These are phyloP conservation scores for Erucastrum elatum DNA, from an alignment of 345 rosid genomes.

Conservation along the genomic window DNA sequence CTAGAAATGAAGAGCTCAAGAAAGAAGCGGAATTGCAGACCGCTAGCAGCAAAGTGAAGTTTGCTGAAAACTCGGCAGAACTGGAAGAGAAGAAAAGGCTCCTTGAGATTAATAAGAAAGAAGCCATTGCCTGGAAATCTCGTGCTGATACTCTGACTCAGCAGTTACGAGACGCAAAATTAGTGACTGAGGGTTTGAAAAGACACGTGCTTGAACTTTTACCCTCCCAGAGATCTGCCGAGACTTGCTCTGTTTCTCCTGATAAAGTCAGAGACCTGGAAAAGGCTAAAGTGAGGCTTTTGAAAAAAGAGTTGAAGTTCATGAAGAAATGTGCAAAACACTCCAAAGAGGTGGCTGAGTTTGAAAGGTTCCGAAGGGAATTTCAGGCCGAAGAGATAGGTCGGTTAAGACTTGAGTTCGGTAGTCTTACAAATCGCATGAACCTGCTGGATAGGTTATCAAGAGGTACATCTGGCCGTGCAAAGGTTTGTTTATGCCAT, in stretches of 20 bases:
- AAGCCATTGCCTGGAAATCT: slow-evolving; percentile 48
- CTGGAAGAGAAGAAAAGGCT: slow-evolving; percentile 53
- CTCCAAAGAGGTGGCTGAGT: slow-evolving; percentile 56
- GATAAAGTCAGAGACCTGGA: slow-evolving; percentile 35
- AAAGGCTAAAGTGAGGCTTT: slow-evolving; percentile 47
- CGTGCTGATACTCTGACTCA: slow-evolving; percentile 46
- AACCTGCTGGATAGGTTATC: slow-evolving; percentile 49
- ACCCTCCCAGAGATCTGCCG: slow-evolving; percentile 33
- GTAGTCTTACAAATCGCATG: slow-evolving; percentile 51
- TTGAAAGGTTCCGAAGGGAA: slow-evolving; percentile 53
- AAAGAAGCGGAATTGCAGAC: slow-evolving; percentile 30
- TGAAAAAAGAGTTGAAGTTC: slow-evolving; percentile 70
- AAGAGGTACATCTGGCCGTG: slow-evolving; percentile 41
- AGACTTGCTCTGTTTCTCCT: slow-evolving; percentile 38
- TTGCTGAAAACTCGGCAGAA: slow-evolving; percentile 39
- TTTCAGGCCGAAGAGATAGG: slow-evolving; percentile 56
- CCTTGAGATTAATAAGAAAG: slow-evolving; percentile 54
- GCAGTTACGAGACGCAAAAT: slow-evolving; percentile 45
- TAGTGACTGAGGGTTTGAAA: slow-evolving; percentile 51
- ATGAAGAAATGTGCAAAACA: slow-evolving; percentile 56
- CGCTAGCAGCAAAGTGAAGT: slow-evolving; percentile 29
- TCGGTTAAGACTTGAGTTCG: slow-evolving; percentile 57
- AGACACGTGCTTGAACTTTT: slow-evolving; percentile 45
- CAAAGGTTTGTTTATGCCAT: slow-evolving; percentile 59
- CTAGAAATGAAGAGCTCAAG: slow-evolving; percentile 38